These are phyloP conservation scores for Symmetrospora coprosmae DNA, from an alignment of 768 basidiomycete species.

Conservation along the genomic window DNA sequence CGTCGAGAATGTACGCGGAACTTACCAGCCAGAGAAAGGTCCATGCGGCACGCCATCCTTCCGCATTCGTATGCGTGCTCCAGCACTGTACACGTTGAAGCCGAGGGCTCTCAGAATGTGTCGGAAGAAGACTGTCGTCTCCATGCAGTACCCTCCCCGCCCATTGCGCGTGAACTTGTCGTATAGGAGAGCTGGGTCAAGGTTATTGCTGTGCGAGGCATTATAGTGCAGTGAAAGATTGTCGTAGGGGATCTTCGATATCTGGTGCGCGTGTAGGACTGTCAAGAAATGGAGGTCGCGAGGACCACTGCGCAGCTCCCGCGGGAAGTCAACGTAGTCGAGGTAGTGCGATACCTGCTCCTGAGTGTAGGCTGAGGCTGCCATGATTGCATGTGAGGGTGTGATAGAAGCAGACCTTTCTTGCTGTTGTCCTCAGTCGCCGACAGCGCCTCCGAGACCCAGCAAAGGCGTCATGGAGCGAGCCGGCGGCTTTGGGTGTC, in stretches of 20 bases:
- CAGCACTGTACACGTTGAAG: not conserved
- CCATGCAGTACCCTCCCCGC: not conserved
- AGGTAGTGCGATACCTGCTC: not conserved
- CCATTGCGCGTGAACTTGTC: not conserved
- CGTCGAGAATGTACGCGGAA: not conserved
- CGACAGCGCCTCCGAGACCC: no score
- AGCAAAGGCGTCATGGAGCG: no score
- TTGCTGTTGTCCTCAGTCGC: no score
- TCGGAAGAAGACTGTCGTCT: not conserved
- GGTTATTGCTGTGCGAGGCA: not conserved
- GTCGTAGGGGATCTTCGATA: not conserved
- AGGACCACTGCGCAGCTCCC: not conserved
- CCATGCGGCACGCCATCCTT: not conserved
- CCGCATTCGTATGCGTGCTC: not conserved
- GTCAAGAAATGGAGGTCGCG: not conserved
- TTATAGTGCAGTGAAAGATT: not conserved
- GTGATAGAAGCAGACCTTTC: no score
- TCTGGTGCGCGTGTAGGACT: not conserved
- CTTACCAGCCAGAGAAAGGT: not conserved
- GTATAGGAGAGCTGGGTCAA: not conserved
- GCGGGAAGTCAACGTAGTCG: not conserved
- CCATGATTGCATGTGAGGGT: no score
- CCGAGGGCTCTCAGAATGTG: not conserved
- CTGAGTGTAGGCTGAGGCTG: not conserved
- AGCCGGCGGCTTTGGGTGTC: no score